Conservation (phyloP, 345 rosid species). For the Erodium maritimum region DNA sequence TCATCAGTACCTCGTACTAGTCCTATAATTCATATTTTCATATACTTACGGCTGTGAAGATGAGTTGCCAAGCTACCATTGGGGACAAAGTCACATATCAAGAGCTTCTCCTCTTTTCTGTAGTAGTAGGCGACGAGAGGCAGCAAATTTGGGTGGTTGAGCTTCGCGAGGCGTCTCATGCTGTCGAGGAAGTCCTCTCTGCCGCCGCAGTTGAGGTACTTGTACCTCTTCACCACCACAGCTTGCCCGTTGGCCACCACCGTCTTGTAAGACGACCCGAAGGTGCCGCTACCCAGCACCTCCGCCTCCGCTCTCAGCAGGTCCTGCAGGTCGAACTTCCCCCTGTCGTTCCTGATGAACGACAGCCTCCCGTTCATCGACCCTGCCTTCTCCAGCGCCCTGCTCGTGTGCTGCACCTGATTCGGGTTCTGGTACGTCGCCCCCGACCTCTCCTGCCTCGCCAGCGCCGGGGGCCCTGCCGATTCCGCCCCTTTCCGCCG, state of each 20-base stretch:
- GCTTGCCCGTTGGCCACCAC: conserved; percentile 36
- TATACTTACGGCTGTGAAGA: conserved; percentile 66
- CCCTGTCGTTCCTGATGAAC: conserved; percentile 41
- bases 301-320: conserved; percentile 73
- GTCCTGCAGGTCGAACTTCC: conserved; percentile 59
- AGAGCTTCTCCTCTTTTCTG: conserved; percentile 73
- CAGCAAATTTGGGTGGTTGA: conserved; percentile 67
- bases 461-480: background rate
- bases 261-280: conserved; percentile 81
- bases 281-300: conserved; percentile 60
- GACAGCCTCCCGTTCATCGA: conserved; percentile 21
- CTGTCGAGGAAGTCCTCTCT: conserved; percentile 58
- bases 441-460: background rate
- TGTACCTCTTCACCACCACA: conserved; percentile 71
- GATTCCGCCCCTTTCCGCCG: too few species aligned
- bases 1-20: too few species aligned
- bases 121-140: conserved; percentile 57
- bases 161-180: conserved; percentile 53
- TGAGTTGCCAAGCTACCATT: conserved; percentile 74
- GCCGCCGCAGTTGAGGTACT: conserved; percentile 44
- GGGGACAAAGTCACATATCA: conserved; percentile 47
- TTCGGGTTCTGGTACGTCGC: background rate
- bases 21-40: too few species aligned
- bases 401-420: background rate
- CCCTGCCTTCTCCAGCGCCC: background rate